Conservation (phyloP, 1,284 basidiomycete species). For the Pyrrhoderma lamaoense region DNA sequence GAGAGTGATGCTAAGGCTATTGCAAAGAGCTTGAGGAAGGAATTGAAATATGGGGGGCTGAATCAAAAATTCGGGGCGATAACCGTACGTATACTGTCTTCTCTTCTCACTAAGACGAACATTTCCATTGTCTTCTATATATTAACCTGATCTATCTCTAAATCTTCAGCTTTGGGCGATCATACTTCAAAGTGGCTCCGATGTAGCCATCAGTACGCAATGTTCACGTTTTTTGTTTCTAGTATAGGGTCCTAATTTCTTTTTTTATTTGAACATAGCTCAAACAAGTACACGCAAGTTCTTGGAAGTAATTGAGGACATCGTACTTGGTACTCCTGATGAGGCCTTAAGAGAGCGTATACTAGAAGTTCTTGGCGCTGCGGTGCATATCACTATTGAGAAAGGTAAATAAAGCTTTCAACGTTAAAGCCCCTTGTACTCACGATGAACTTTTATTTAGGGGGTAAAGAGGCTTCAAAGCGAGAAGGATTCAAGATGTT, state of each 20-base stretch:
- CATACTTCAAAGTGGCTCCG: slow-evolving; percentile 67
- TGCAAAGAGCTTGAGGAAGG: slow-evolving; percentile 59
- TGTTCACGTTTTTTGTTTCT: neutral
- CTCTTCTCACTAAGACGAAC: neutral
- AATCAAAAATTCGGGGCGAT: slow-evolving; percentile 65
- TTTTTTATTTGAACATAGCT: slow-evolving; percentile 21
- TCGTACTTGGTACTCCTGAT: slow-evolving; percentile 50
- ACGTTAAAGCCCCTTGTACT: neutral
- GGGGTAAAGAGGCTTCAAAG: slow-evolving; percentile 12
- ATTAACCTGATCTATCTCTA: slow-evolving; percentile 1
- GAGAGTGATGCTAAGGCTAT: slow-evolving; percentile 70
- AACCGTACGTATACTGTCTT: slow-evolving; percentile 36
- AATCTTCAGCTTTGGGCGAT: slow-evolving; percentile 70
- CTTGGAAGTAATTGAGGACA: slow-evolving; percentile 63
- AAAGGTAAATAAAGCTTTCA: slow-evolving; percentile 30
- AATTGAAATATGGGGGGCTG: slow-evolving; percentile 76
- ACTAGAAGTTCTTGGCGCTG: slow-evolving; percentile 64
- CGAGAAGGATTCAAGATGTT: slow-evolving; percentile 11
- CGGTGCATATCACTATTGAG: slow-evolving; percentile 51
- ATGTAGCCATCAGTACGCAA: slow-evolving; percentile 42
- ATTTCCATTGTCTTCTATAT: slow-evolving; percentile 1
- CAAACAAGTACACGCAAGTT: slow-evolving; percentile 72
- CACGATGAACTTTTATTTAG: too few species aligned
- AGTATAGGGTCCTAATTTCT: neutral
- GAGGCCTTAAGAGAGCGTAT: slow-evolving; percentile 69